Conservation (phyloP, 1,284 basidiomycete genomes). For the Athelia psychrophila region DNA sequence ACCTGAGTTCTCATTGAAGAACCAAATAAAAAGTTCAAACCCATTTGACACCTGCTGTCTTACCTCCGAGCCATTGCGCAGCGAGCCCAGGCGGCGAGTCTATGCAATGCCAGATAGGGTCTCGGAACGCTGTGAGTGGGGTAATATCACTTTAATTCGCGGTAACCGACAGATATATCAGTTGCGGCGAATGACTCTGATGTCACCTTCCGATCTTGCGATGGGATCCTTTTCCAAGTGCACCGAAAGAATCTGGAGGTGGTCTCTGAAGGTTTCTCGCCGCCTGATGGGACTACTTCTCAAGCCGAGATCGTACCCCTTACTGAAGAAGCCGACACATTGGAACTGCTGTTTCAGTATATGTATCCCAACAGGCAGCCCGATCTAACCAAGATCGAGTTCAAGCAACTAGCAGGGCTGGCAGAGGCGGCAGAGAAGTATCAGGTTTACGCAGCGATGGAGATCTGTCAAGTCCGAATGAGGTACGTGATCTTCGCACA, state of each 20-base stretch:
- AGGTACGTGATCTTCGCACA: slow-evolving; percentile 4
- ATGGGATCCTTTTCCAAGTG: slow-evolving; percentile 22
- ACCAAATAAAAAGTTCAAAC: too few relatives aligned
- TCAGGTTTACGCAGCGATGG: slow-evolving; percentile 11
- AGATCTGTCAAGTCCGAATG: slow-evolving; percentile 5
- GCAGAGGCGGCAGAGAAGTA: slow-evolving; percentile 20
- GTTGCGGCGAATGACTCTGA: slow-evolving; percentile 20
- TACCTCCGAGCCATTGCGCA: too few relatives aligned
- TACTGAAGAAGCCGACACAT: slow-evolving; percentile 6
- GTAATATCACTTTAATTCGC: too few relatives aligned
- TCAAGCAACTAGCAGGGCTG: slow-evolving; percentile 3
- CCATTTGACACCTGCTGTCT: too few relatives aligned
- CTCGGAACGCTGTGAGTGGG: too few relatives aligned
- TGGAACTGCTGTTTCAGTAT: slow-evolving; percentile 14
- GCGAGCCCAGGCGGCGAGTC: too few relatives aligned
- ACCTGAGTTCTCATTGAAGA: too few relatives aligned
- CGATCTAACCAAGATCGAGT: slow-evolving; percentile 5
- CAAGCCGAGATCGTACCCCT: slow-evolving; percentile 8
- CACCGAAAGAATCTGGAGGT: slow-evolving; percentile 24
- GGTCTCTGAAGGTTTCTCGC: slow-evolving; percentile 23
- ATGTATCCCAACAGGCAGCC: slow-evolving; percentile 12
- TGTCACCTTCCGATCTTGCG: slow-evolving; percentile 23
- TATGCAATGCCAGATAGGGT: too few relatives aligned
- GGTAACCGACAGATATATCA: too few relatives aligned
- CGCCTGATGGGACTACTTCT: neutral